Percentiles rank a stretch among this genome's conserved stretches.
phyloP scores from a whole-genome alignment of 305 asterid species.

The Fraxinus ornus region DNA sequence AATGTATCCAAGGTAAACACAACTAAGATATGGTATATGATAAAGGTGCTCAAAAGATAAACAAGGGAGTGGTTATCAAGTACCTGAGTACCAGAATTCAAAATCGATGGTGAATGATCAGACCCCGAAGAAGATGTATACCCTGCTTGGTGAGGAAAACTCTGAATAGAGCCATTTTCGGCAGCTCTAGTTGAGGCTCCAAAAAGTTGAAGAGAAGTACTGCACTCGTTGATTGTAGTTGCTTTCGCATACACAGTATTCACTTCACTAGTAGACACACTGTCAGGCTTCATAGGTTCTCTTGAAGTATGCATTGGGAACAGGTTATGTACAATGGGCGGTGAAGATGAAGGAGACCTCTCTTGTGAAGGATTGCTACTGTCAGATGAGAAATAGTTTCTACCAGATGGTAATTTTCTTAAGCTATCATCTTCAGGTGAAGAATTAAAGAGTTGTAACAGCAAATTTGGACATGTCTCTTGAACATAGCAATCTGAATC shows the following conservation, averaged over 20 bases:
- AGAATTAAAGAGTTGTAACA: constrained; percentile 59
- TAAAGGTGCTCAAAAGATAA: constrained; percentile 7
- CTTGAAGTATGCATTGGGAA: constrained; percentile 60
- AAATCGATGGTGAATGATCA: constrained; percentile 77
- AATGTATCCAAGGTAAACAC: neutral
- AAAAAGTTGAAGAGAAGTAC: constrained; percentile 71
- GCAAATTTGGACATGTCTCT: constrained; percentile 46
- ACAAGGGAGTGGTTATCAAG: neutral
- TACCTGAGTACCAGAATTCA: constrained; percentile 69
- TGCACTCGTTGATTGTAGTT: constrained; percentile 35
- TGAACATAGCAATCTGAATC: constrained; percentile 50
- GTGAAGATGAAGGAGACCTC: constrained; percentile 64
- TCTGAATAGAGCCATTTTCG: constrained; percentile 52
- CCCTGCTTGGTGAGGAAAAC: constrained; percentile 56
- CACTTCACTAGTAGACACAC: constrained; percentile 37
- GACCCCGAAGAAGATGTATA: constrained; percentile 75
- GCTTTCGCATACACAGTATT: constrained; percentile 38
- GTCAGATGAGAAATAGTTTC: constrained; percentile 58
- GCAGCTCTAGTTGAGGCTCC: constrained; percentile 44
- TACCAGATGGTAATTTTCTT: constrained; percentile 41
- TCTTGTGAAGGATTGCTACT: constrained; percentile 74
- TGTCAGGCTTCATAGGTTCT: constrained; percentile 42
- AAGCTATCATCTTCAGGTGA: constrained; percentile 59
- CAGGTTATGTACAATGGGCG: constrained; percentile 61
- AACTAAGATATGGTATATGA: constrained; percentile 2